Evolutionary conservation across 148 eudicot genomes (phyloP), one percentile per base, ranked within the genome.

Genomic region (Dianthus caryophyllus): DNA sequence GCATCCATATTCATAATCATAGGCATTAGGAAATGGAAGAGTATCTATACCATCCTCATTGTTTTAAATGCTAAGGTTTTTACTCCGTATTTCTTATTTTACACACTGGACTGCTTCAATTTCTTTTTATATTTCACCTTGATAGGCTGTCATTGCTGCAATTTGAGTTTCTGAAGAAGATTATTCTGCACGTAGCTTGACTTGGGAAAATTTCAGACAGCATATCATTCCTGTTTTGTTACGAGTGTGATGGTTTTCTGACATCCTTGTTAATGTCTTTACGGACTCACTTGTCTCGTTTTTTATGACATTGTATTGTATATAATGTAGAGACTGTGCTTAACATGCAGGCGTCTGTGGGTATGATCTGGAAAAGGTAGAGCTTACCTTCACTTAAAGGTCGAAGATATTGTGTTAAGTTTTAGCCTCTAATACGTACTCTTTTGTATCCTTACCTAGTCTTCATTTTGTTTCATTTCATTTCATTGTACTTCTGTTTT

Each of bases 331-430:
- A 55, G n/a, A 25, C 22, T 44, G n/a, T 53, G 61, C 72, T 64
- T 41, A 73, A 68, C 56, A 70, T 83, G 84, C 96, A 89, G 96
- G 90, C 46, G 54, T 65, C 63, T 89, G 92, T 67, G 96, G 96
- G 39, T 83, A 85, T 69, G 81, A 85, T 75, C 74, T 85, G 60
- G 66, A 58, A 74, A 83, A 61, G 88, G 96, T 89, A 73, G 65
- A 57, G 14, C 66, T 69, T 69, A 9, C 49, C n/a, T 68, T 47
- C 64, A 62, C 53, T 68, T 41, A 52, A 20, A 60, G 65, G 66
- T 50, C 14, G 49, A 66, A 49, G 57, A 33, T 66, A 58, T 66
- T 38, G 65, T 24, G 8, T 33, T 48, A 46, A 46, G 1, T 66
- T 36, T 33, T 48, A 46, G 18, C 46, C 38, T 13, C 21, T 26